A percentile compares a stretch with the other conserved stretches of the same genome.
These are phyloP conservation scores for Exobasidium cylindrosporum DNA, from an alignment of 1,284 basidiomycete species.

Conservation along the genomic window DNA sequence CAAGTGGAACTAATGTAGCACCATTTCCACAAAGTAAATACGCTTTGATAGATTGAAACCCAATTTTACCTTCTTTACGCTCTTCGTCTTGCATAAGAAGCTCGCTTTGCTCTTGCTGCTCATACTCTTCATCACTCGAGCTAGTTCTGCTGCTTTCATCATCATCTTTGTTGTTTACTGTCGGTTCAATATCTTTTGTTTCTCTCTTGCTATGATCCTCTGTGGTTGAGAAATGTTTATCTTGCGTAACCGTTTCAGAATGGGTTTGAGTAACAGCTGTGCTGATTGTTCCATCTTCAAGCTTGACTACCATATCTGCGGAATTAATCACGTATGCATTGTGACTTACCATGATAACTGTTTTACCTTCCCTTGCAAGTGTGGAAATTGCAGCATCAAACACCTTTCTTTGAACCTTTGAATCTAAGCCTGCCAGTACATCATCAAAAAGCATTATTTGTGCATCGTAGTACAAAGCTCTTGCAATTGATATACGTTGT, in stretches of 20 bases:
- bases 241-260: not conserved
- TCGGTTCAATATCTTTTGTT: not conserved
- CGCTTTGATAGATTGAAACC: slow-evolving; percentile 62
- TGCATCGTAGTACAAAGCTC: slow-evolving; percentile 44
- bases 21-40: slow-evolving; percentile 69
- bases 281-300: not conserved
- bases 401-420: slow-evolving; percentile 40
- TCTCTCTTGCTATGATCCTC: not conserved
- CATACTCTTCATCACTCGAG: not conserved
- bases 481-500: slow-evolving; percentile 40
- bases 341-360: not conserved
- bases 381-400: not conserved
- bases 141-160: not conserved
- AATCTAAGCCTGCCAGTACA: slow-evolving; percentile 62
- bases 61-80: slow-evolving; percentile 41
- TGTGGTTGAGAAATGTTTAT: not conserved
- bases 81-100: slow-evolving; percentile 60
- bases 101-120: slow-evolving; percentile 19
- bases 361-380: not conserved
- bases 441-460: slow-evolving; percentile 45
- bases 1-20: slow-evolving; percentile 62
- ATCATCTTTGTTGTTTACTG: not conserved
- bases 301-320: not conserved
- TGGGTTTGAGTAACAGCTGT: too few species aligned
- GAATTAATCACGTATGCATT: not conserved